Conservation (phyloP, 371 early-diverging fungal genomes). For the Neoconidiobolus thromboides region DNA sequence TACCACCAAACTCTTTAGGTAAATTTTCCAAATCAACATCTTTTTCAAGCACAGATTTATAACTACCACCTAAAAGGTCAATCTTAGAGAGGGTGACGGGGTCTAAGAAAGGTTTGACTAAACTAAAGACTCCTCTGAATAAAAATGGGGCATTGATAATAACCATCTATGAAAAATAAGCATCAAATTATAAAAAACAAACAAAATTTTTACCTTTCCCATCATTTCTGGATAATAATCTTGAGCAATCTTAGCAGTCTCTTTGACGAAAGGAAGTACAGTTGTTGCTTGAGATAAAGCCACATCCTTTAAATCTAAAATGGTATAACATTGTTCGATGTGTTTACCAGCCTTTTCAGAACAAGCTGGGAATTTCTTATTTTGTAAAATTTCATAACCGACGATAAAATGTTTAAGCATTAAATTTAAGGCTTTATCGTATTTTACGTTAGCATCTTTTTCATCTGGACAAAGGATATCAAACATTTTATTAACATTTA, state of each 20-base stretch:
- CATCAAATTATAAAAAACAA: neutral
- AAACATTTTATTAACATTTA: slow-evolving; percentile 34
- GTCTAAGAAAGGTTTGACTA: slow-evolving; percentile 46
- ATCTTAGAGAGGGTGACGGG: slow-evolving; percentile 52
- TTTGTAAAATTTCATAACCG: slow-evolving; percentile 38
- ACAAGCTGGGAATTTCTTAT: slow-evolving; percentile 36
- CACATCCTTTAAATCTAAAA: slow-evolving; percentile 48
- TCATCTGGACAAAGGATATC: slow-evolving; percentile 33
- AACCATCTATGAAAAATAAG: slow-evolving; percentile 22
- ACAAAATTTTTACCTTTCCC: slow-evolving; percentile 15
- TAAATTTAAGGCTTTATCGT: neutral
- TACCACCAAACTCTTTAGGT: slow-evolving; percentile 35
- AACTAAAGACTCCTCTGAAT: slow-evolving; percentile 43
- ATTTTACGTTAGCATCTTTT: neutral
- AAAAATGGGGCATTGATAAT: slow-evolving; percentile 55
- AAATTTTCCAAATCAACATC: slow-evolving; percentile 31
- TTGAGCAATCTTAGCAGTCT: slow-evolving; percentile 41
- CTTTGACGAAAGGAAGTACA: slow-evolving; percentile 32
- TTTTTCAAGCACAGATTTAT: slow-evolving; percentile 28
- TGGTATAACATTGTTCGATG: slow-evolving; percentile 46
- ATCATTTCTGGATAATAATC: slow-evolving; percentile 64
- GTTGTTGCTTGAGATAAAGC: slow-evolving; percentile 29
- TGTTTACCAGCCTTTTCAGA: slow-evolving; percentile 24
- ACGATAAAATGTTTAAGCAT: slow-evolving; percentile 39
- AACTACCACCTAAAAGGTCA: slow-evolving; percentile 26